phyloP scores from a whole-genome alignment of 805 yeast species.

The Brettanomyces sp. region DNA sequence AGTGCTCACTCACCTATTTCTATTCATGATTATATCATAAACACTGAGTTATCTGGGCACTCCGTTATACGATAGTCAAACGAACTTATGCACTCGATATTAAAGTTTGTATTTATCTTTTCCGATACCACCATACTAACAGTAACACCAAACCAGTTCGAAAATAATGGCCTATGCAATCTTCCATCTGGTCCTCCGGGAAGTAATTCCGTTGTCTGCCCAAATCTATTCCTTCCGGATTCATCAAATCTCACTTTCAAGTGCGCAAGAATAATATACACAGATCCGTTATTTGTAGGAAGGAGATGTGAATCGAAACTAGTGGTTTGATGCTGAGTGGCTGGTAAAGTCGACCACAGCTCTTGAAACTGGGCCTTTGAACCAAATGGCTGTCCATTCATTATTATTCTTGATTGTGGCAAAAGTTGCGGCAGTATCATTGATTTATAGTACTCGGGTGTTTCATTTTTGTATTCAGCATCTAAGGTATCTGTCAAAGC shows the following conservation, averaged over 20 bases:
- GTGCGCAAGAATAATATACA: slow-evolving; percentile 32
- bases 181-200: slow-evolving; percentile 6
- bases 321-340: slow-evolving; percentile 53
- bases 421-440: slow-evolving; percentile 38
- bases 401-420: slow-evolving; percentile 40
- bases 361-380: slow-evolving; percentile 46
- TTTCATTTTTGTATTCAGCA: slow-evolving; percentile 1
- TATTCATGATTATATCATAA: slow-evolving; percentile 5
- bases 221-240: slow-evolving; percentile 56
- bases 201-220: slow-evolving; percentile 48
- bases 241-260: slow-evolving; percentile 70
- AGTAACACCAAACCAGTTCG: slow-evolving; percentile 63
- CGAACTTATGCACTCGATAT: slow-evolving; percentile 42
- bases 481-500: slow-evolving; percentile 6
- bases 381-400: slow-evolving; percentile 51
- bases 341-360: slow-evolving; percentile 47
- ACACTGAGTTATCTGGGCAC: slow-evolving; percentile 45
- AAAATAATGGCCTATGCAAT: slow-evolving; percentile 46
- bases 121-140: slow-evolving; percentile 54
- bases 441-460: slow-evolving; percentile 1
- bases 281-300: slow-evolving; percentile 30
- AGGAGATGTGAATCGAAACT: slow-evolving; percentile 59
- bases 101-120: slow-evolving; percentile 25
- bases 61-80: slow-evolving; percentile 60
- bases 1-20: no score